Evolutionary conservation across 2,329 filamentous ascomycete species (phyloP), one percentile per base, ranked within the genome.

Genomic region (Aspergillus clavatus): DNA sequence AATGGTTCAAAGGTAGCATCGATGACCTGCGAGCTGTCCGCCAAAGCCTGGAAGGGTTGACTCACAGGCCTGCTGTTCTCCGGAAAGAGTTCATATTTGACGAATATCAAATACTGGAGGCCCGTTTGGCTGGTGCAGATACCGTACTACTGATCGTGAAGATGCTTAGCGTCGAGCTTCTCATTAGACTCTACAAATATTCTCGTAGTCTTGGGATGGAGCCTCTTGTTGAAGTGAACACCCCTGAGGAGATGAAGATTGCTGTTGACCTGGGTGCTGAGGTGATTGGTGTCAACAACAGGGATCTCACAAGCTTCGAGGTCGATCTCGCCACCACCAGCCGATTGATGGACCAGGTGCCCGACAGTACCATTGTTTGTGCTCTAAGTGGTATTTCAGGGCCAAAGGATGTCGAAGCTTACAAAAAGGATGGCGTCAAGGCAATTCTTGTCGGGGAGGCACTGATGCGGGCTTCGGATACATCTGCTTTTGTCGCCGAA

Each of bases 1-100:
- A 97, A 62, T 98, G 93, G 93, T 98, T 98, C 76, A 97, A 96
- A 72, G 93, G 93, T 38, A 95, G 86, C 68, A 90, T 98, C 49
- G 91, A 98, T 47, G 93, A 98, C 64, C 73, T 98, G 43, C 82
- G 87, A 48, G 82, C 85, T 26, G 93, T 97, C 23, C 82, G 93
- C 36, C 87, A 91, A 67, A 89, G 87, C 39, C 73, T 98, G n/a
- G 82, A 89, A 57, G 85, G 86, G 10, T 89, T 98, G 84, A 84
- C 88, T 1, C 94, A 96, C 64, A 80, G 93, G 42, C 94, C 93
- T 2, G 94, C 91, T 2, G 80, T 98, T 10, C 73, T 98, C 23
- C 83, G 94, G 19, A 98, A 98, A 65, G 93, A 98, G 58, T 98
- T 98, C 60, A 83, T 98, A 31, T 98, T 97, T 60, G 90, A 97